These are phyloP conservation scores for Rhynchosporium secalis DNA, from an alignment of 2,329 filamentous ascomycete genomes.

Conservation along the genomic window DNA sequence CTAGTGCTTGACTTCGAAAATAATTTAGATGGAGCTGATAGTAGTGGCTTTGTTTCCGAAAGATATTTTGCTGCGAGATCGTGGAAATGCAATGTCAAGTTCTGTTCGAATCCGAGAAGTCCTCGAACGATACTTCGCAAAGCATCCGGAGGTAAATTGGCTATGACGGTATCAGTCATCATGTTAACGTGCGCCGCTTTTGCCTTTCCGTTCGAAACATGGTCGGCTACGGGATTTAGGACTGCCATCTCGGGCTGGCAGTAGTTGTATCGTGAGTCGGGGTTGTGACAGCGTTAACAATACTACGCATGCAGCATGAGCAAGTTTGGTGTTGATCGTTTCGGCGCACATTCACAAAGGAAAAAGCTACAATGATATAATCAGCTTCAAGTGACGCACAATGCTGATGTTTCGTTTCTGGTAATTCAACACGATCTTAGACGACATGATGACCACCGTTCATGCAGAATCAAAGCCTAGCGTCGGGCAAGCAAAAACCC, in stretches of 20 bases:
- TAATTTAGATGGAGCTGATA: slow-evolving; percentile 22
- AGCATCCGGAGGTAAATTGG: slow-evolving; percentile 45
- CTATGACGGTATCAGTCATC: slow-evolving; percentile 49
- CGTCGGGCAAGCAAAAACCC: background rate
- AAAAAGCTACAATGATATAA: too few species aligned
- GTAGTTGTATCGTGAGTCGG: background rate
- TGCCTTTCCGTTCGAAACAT: slow-evolving; percentile 7
- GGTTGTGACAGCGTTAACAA: background rate
- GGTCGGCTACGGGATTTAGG: background rate
- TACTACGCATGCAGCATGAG: too few species aligned
- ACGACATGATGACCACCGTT: background rate
- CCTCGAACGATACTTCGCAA: slow-evolving; percentile 43
- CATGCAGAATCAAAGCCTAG: background rate
- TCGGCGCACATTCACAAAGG: too few species aligned
- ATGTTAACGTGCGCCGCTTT: slow-evolving; percentile 47
- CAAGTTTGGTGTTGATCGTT: too few species aligned
- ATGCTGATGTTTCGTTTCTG: background rate
- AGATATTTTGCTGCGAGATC: slow-evolving; percentile 38
- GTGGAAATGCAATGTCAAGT: slow-evolving; percentile 41
- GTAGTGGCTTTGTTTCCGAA: slow-evolving; percentile 29
- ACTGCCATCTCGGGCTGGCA: background rate
- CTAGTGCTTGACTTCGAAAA: slow-evolving; percentile 13
- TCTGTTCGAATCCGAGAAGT: slow-evolving; percentile 36
- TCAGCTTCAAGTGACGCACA: background rate
- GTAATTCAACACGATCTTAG: background rate